phyloP scores from a whole-genome alignment of 2,329 filamentous ascomycete genomes.

The Fusarium sp. region DNA sequence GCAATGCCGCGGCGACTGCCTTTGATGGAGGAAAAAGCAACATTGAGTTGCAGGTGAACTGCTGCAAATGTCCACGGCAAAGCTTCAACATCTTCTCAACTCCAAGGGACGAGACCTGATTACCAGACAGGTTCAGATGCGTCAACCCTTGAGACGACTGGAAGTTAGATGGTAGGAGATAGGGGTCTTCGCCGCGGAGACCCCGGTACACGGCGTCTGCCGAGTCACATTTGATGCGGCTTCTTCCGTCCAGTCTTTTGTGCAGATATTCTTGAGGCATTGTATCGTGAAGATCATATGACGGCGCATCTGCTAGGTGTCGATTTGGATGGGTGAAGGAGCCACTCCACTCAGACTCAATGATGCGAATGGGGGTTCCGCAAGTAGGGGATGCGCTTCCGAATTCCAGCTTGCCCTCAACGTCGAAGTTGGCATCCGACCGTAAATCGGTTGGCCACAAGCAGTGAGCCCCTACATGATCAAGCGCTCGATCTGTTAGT shows the following conservation, averaged over 20 bases:
- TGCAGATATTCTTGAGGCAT: slow-evolving; percentile 40
- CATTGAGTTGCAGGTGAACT: slow-evolving; percentile 63
- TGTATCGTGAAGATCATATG: slow-evolving; percentile 42
- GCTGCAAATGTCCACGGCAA: slow-evolving; percentile 61
- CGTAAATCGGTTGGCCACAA: slow-evolving; percentile 52
- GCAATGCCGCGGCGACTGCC: slow-evolving; percentile 40
- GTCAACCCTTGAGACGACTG: slow-evolving; percentile 56
- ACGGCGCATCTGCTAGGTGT: slow-evolving; percentile 62
- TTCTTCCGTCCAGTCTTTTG: slow-evolving; percentile 50
- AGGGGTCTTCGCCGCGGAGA: slow-evolving; percentile 43
- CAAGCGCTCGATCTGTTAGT: slow-evolving; percentile 60
- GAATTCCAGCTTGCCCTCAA: slow-evolving; percentile 59
- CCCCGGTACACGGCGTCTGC: slow-evolving; percentile 43
- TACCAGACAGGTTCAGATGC: slow-evolving; percentile 66
- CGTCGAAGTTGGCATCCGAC: slow-evolving; percentile 54
- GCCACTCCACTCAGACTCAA: slow-evolving; percentile 61
- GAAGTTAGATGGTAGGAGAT: slow-evolving; percentile 35
- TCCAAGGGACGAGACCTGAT: slow-evolving; percentile 59
- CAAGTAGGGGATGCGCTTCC: slow-evolving; percentile 50
- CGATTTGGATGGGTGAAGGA: slow-evolving; percentile 60
- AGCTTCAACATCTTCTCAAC: slow-evolving; percentile 58
- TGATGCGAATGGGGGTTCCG: slow-evolving; percentile 58
- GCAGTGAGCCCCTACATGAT: slow-evolving; percentile 47
- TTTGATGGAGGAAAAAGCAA: slow-evolving; percentile 44
- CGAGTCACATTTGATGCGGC: slow-evolving; percentile 44